A percentile compares a stretch with the other conserved stretches of the same genome.
Conservation (phyloP, 441 rosid species). For the Euphorbia schlechtendalii region DNA sequence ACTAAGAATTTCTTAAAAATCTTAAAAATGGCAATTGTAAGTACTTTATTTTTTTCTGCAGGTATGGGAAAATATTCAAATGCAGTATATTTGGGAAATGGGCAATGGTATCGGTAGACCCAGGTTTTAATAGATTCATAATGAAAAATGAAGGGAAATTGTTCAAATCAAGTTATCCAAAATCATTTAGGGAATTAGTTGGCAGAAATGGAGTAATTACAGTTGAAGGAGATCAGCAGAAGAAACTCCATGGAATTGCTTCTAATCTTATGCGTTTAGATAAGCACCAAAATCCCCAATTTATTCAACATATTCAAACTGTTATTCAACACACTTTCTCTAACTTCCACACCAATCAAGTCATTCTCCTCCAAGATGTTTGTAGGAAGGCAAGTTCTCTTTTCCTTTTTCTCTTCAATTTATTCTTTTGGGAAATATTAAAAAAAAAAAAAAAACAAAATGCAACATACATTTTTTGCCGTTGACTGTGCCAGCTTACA, state of each 20-base stretch:
- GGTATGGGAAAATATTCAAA: conserved; percentile 67
- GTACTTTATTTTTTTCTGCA: too few species aligned
- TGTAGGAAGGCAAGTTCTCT: conserved; percentile 61
- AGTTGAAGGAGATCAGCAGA: conserved; percentile 65
- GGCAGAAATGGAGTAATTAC: conserved; percentile 84
- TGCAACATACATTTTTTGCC: too few species aligned
- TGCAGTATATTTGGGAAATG: conserved; percentile 69
- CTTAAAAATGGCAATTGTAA: too few species aligned
- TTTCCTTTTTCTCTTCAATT: neutral
- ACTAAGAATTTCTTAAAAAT: too few species aligned
- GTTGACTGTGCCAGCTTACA: too few species aligned
- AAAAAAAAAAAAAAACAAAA: too few species aligned
- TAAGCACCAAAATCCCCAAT: conserved; percentile 50
- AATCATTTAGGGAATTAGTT: conserved; percentile 73
- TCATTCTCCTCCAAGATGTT: conserved; percentile 61
- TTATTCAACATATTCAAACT: conserved; percentile 48
- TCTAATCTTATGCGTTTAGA: conserved; percentile 68
- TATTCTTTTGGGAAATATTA: too few species aligned
- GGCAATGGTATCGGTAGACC: conserved; percentile 73
- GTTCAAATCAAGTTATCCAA: conserved; percentile 78
- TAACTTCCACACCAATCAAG: conserved; percentile 36
- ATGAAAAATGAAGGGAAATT: conserved; percentile 78
- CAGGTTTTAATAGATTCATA: conserved; percentile 52
- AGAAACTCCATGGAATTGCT: conserved; percentile 69
- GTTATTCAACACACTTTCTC: conserved; percentile 46